Percentiles rank a stretch among this genome's conserved stretches.
phyloP scores from a whole-genome alignment of 306 rosid genomes.

The Begonia peltatifolia region DNA sequence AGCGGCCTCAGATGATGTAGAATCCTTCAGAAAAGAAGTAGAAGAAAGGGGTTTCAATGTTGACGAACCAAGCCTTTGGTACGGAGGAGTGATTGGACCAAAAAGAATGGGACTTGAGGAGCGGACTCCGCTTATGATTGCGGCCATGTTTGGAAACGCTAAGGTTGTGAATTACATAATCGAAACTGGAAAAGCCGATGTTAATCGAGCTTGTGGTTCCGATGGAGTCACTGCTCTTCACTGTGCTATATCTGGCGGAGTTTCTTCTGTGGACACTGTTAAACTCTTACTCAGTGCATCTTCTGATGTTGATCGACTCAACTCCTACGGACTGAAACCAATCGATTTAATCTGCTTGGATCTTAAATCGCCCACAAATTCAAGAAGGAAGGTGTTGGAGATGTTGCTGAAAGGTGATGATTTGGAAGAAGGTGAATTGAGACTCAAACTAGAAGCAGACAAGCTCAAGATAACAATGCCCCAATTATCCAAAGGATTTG shows the following conservation, averaged over 20 bases:
- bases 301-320: constrained; percentile 41
- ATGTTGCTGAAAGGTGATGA: constrained; percentile 45
- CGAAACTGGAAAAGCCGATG: constrained; percentile 48
- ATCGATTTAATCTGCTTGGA: constrained; percentile 49
- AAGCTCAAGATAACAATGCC: constrained; percentile 18
- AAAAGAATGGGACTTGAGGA: constrained; percentile 83
- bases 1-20: constrained; percentile 67
- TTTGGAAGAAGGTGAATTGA: constrained; percentile 19
- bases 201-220: constrained; percentile 58
- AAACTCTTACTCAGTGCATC: constrained; percentile 73
- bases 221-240: constrained; percentile 88
- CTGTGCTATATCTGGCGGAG: constrained; percentile 74
- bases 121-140: constrained; percentile 91
- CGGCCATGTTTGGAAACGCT: constrained; percentile 71
- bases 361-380: constrained; percentile 24
- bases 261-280: constrained; percentile 44
- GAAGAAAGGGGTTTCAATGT: constrained; percentile 53
- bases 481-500: constrained; percentile 29
- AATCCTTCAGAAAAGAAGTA: constrained; percentile 47
- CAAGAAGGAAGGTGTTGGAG: constrained; percentile 59
- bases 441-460: constrained; percentile 28
- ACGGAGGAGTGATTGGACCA: constrained; percentile 79
- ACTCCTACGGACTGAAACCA: constrained; percentile 48
- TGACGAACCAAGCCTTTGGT: constrained; percentile 67
- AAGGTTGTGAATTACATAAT: constrained; percentile 52